Base-by-base conservation (phyloP, 495 filamentous ascomycete genomes). In the Penicillium coffeae region DNA sequence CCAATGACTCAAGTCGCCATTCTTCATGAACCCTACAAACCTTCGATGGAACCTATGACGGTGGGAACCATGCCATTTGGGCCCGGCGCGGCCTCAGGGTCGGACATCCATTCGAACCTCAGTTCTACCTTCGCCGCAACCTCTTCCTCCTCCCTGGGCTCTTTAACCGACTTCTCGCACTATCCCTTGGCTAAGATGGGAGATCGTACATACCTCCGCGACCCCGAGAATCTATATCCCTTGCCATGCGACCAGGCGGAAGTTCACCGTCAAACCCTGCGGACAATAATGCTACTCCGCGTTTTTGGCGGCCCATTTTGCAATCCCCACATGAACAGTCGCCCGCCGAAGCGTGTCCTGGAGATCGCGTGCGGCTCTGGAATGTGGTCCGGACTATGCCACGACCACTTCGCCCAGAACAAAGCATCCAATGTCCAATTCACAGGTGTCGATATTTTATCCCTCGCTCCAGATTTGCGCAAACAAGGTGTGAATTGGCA, bases 291-390 rank as follows among this genome's bases (percentile, higher is more conserved):
- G 58, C 75, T 90, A 40, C 80, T 87, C 52, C 82, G 87, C 63
- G 81, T 95, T 19, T 89, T 89, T 51, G 89, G 89, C 38, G 79
- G 79, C 22, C 84, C 90, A 1, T 82, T 91, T 57, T 91, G 87
- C 64, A 84, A 83, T 12, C 85, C 87, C 10, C 75, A 75, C 35
- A 72, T 84, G 34, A 66, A 76, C 27, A 73, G 79, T 51, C 78
- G 77, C 40, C 85, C 86, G 16, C 91, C 90, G 0, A 75, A 75
- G 53, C 85, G 83, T 50, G 82, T 97, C 15, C 72, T 97, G 38
- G 92, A 97, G 58, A 65, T 96, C 44, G 89, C 86, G 30, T 97
- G 92, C 66, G 92, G 92, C 6, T 87, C 87, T 13, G 92, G 83
- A 21, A 83, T 92, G 52, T 96, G 92, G 92, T 90, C 88, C 51